phyloP scores from a whole-genome alignment of 179 eudicot species.

The Drosera spatulata region DNA sequence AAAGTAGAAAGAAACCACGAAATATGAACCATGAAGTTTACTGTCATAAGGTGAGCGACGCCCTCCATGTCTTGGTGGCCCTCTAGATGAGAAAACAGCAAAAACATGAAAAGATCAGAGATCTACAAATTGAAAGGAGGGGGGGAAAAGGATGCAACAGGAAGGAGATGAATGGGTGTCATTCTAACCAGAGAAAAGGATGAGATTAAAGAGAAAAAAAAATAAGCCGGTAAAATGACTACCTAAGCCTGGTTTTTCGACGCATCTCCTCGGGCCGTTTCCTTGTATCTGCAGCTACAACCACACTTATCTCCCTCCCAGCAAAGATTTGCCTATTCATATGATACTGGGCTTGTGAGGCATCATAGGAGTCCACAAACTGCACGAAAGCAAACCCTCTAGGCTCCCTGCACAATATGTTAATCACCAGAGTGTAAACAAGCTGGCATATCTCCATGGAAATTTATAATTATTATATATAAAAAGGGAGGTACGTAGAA shows the following conservation, averaged over 20 bases:
- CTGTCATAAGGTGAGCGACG: constrained; percentile 41
- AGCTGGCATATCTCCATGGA: not conserved
- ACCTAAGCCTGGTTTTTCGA: constrained; percentile 45
- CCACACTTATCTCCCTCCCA: constrained; percentile 69
- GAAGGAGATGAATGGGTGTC: constrained; percentile 1
- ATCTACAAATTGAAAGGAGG: not conserved
- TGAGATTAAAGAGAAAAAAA: not conserved
- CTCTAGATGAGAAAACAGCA: constrained; percentile 11
- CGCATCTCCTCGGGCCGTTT: constrained; percentile 79
- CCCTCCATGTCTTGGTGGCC: constrained; percentile 47
- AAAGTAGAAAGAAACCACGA: not conserved
- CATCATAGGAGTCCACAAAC: constrained; percentile 59
- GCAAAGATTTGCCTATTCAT: constrained; percentile 63
- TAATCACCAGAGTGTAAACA: not conserved
- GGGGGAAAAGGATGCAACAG: too few relatives aligned
- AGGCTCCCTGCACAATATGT: constrained; percentile 43
- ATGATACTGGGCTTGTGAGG: constrained; percentile 61
- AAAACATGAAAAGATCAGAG: not conserved
- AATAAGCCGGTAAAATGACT: not conserved
- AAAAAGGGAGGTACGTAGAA: constrained; percentile 3
- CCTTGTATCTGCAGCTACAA: constrained; percentile 58
- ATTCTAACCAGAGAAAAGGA: not conserved
- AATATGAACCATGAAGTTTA: constrained; percentile 10
- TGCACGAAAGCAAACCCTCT: constrained; percentile 85
- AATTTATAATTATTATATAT: not conserved